Percentiles rank a stretch among this genome's conserved stretches.
Conservation (phyloP, 352 stramenopile species). For the Phytophthora quininea region DNA sequence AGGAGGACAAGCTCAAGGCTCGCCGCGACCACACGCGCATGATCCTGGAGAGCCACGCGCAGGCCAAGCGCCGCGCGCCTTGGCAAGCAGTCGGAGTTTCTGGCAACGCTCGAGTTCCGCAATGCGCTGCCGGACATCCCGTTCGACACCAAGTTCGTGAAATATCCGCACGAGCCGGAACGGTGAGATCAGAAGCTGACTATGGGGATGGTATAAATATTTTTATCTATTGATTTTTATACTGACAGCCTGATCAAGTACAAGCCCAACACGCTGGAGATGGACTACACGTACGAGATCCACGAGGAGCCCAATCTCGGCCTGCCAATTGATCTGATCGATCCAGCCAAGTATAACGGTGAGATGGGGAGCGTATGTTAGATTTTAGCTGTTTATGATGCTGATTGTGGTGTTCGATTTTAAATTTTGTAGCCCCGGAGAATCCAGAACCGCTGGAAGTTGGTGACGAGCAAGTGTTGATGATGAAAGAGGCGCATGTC, state of each 20-base stretch:
- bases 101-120: conserved; percentile 82
- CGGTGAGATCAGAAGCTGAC: conserved; percentile 37
- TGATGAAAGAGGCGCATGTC: conserved; percentile 76
- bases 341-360: conserved; percentile 88
- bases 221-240: neutral
- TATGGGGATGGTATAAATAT: neutral
- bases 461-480: conserved; percentile 76
- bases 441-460: conserved; percentile 61
- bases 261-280: conserved; percentile 84
- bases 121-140: conserved; percentile 82
- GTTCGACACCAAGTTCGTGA: conserved; percentile 88
- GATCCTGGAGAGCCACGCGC: conserved; percentile 87
- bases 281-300: conserved; percentile 88
- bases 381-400: neutral
- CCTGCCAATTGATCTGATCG: conserved; percentile 83
- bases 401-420: conserved; percentile 9
- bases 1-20: conserved; percentile 89
- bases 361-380: neutral
- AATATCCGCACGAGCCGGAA: conserved; percentile 81
- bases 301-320: conserved; percentile 84
- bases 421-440: conserved; percentile 44
- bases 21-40: conserved; percentile 86
- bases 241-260: conserved; percentile 79
- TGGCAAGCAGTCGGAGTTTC: conserved; percentile 86
- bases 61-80: conserved; percentile 80